Base-by-base conservation (phyloP, 352 stramenopile genomes). In the Pythium myriotylum region DNA sequence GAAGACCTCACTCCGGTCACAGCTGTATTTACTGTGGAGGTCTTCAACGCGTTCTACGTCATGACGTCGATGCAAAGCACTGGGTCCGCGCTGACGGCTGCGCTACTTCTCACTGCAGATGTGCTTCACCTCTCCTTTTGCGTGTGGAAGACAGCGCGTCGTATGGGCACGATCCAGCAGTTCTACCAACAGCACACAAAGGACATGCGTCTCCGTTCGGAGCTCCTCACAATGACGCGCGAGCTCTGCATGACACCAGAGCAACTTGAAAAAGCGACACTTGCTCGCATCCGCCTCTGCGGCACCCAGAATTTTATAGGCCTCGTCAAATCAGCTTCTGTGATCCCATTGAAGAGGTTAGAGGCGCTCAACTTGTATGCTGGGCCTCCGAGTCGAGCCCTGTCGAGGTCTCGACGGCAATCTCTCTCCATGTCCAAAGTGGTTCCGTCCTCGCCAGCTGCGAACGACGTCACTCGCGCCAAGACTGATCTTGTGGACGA, bases 41-140 rank as follows among this genome's bases (percentile, higher is more conserved):
- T 70, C 0, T 74, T 72, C 45, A 72, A 69, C 29, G 68, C 69
- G 2, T 51, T 81, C 2, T 77, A 74, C 19, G 54, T 72, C 7
- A 63, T 60, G 1, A 72, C 65, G 16, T 77, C 65, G 47, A 74
- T 77, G 72, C 69, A 76, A 54, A 70, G 46, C 22, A 33, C 67
- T 2, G 54, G 46, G 0, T 74, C 65, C 3, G 3, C n/a, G 23
- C 2, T 32, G 8, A 40, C 46, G 0, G 32, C 26, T 10, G 22
- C 33, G 9, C 6, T 50, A 1, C 20, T 62, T 0, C 9, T 62
- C 4, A 12, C 14, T 3, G 9, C 55, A 14, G 45, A 55, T 16
- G 16, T 23, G 2, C 2, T 41, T 12, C 27, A 43, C 9, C 14
- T 48, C 14, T 17, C 32, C 5, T 17, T 42, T 4, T 17, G 20